Evolutionary conservation across 345 rosid species (phyloP).

Genomic region (Dipteronia dyeriana): DNA sequence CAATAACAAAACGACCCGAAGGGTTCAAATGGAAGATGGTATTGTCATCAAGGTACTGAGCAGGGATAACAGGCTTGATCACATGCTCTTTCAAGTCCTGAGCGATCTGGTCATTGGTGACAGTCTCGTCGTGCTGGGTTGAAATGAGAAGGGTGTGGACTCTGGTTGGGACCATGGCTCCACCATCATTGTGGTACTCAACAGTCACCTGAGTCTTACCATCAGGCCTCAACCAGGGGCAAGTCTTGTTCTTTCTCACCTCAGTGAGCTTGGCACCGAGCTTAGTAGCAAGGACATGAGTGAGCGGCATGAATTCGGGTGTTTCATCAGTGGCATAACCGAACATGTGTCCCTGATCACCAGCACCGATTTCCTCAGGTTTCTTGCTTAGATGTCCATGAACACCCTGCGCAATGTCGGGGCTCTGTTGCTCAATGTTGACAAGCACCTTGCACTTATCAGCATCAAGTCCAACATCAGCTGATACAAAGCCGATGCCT

Average conservation of each 20-base stretch:
- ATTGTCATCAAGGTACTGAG: slow-evolving; percentile 68
- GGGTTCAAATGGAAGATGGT: slow-evolving; percentile 85
- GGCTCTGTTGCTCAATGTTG: slow-evolving; percentile 78
- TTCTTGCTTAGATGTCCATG: slow-evolving; percentile 78
- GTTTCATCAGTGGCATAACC: slow-evolving; percentile 86
- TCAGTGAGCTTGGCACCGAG: slow-evolving; percentile 85
- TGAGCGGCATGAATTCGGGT: slow-evolving; percentile 74
- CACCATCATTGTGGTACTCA: slow-evolving; percentile 63
- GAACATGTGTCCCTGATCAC: slow-evolving; percentile 85
- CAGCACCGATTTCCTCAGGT: slow-evolving; percentile 89
- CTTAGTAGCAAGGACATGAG: slow-evolving; percentile 79
- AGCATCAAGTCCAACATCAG: slow-evolving; percentile 82
- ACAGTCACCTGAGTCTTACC: slow-evolving; percentile 85
- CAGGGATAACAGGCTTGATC: slow-evolving; percentile 71
- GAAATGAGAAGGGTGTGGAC: slow-evolving; percentile 83
- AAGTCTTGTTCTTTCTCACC: slow-evolving; percentile 76
- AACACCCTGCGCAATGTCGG: slow-evolving; percentile 83
- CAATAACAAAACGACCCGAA: slow-evolving; percentile 79
- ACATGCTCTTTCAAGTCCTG: slow-evolving; percentile 70
- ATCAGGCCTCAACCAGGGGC: slow-evolving; percentile 83
- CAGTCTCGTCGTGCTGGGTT: slow-evolving; percentile 81
- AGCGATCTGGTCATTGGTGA: slow-evolving; percentile 71
- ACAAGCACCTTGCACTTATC: slow-evolving; percentile 75
- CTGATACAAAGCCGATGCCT: slow-evolving; percentile 64
- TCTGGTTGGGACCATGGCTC: slow-evolving; percentile 71